Percentiles rank a stretch among this genome's conserved stretches.
These are phyloP conservation scores for Fomes fomentarius DNA, from an alignment of 1,284 basidiomycete genomes.

Conservation along the genomic window DNA sequence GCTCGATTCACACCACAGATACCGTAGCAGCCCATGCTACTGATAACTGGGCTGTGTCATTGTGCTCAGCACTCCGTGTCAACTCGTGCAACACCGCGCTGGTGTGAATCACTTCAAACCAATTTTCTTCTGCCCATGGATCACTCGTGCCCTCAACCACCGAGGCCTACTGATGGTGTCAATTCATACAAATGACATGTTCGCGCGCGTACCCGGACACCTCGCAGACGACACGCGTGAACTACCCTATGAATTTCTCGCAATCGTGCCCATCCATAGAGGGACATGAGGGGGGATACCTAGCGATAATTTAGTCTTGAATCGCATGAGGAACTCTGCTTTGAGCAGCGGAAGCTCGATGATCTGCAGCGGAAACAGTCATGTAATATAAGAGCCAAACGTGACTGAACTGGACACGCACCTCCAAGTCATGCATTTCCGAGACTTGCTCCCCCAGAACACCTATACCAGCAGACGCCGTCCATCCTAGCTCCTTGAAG, in stretches of 20 bases:
- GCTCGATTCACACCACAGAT: no score
- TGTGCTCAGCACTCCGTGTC: no score
- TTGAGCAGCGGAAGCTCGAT: conserved; percentile 96
- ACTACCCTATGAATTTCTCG: conserved; percentile 99
- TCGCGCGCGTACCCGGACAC: conserved; percentile 99
- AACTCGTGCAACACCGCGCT: no score
- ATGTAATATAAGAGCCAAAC: background rate
- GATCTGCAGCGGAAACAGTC: conserved; percentile 52
- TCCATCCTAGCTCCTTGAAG: conserved; percentile 95
- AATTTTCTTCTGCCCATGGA: no score
- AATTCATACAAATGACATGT: conserved; percentile 98
- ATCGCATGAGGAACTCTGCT: conserved; percentile 93
- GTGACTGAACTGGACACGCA: conserved; percentile 31
- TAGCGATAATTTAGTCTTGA: conserved; percentile 96
- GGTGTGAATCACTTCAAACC: no score
- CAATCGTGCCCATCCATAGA: conserved; percentile 96
- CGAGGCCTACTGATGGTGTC: no score
- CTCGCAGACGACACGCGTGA: conserved; percentile 91
- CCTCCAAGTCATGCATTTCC: conserved; percentile 95
- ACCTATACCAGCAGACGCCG: conserved; percentile 96
- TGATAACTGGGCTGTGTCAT: no score
- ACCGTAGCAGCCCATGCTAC: no score
- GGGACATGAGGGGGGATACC: conserved; percentile 94
- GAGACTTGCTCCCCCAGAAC: conserved; percentile 96
- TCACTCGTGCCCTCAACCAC: no score